Evolutionary conservation across 805 yeast species (phyloP).

Genomic region (Hyphopichia homilentoma): DNA sequence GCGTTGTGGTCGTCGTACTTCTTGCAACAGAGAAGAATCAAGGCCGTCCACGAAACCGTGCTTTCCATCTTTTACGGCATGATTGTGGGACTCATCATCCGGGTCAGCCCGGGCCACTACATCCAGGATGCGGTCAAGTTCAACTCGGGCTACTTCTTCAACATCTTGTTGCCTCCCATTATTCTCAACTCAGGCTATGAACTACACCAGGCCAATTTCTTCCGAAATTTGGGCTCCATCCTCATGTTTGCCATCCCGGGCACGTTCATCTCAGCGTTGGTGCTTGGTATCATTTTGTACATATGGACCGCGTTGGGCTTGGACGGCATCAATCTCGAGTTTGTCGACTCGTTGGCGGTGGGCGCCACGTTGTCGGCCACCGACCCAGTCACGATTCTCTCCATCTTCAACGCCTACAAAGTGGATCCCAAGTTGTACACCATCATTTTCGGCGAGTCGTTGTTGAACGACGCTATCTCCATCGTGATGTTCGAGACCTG

Average conservation of each 20-base stretch:
- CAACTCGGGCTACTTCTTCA: constrained; percentile 91
- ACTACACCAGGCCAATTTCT: constrained; percentile 91
- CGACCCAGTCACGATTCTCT: constrained; percentile 94
- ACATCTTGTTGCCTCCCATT: constrained; percentile 91
- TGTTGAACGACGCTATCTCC: constrained; percentile 94
- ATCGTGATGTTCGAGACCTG: constrained; percentile 99
- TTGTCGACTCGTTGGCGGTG: constrained; percentile 95
- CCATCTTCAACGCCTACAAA: constrained; percentile 94
- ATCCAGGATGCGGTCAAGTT: constrained; percentile 96
- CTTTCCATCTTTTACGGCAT: constrained; percentile 94
- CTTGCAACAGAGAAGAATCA: constrained; percentile 84
- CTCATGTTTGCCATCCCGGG: constrained; percentile 96
- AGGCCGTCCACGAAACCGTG: constrained; percentile 97
- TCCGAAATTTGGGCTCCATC: constrained; percentile 86
- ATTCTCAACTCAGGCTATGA: constrained; percentile 96
- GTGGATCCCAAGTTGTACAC: constrained; percentile 98
- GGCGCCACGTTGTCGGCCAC: constrained; percentile 98
- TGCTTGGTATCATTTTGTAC: constrained; percentile 81
- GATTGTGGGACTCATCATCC: constrained; percentile 88
- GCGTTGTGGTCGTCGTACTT: constrained; percentile 96
- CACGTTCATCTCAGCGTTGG: constrained; percentile 87
- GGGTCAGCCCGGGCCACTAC: constrained; percentile 93
- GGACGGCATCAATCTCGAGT: constrained; percentile 82
- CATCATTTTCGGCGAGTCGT: constrained; percentile 93
- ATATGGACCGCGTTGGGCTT: constrained; percentile 90